Evolutionary conservation across 2,329 filamentous ascomycete species (phyloP).

Genomic region (Diplodia intermedia): DNA sequence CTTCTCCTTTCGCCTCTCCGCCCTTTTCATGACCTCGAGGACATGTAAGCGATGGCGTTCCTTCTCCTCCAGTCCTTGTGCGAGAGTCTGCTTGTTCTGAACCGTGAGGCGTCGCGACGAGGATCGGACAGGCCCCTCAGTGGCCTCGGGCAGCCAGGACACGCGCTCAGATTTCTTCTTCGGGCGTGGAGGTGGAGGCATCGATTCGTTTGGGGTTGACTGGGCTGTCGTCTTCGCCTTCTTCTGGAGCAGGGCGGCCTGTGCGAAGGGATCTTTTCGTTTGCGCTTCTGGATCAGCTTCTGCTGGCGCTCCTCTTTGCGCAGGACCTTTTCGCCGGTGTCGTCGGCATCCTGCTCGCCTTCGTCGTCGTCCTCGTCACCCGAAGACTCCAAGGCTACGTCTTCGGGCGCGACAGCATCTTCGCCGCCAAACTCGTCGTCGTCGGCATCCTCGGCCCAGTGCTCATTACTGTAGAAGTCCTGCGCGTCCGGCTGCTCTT

Average conservation of each 20-base stretch:
- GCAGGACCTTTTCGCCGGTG: slow-evolving; percentile 85
- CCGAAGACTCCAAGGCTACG: slow-evolving; percentile 81
- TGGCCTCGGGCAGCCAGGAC: slow-evolving; percentile 70
- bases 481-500: slow-evolving; percentile 48
- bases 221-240: slow-evolving; percentile 46
- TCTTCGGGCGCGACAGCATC: slow-evolving; percentile 66
- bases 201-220: slow-evolving; percentile 56
- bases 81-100: slow-evolving; percentile 62
- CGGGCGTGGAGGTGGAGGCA: slow-evolving; percentile 40
- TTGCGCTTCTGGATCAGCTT: slow-evolving; percentile 75
- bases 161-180: slow-evolving; percentile 76
- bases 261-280: slow-evolving; percentile 55
- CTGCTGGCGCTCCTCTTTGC: slow-evolving; percentile 75
- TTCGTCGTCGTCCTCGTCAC: slow-evolving; percentile 80
- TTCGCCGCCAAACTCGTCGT: slow-evolving; percentile 55
- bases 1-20: slow-evolving; percentile 70
- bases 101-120: slow-evolving; percentile 69
- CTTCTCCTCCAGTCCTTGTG: slow-evolving; percentile 76
- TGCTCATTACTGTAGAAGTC: slow-evolving; percentile 49
- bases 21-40: slow-evolving; percentile 67
- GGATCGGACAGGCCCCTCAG: slow-evolving; percentile 67
- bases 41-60: slow-evolving; percentile 75
- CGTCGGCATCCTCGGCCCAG: slow-evolving; percentile 71
- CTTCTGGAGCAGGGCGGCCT: slow-evolving; percentile 50
- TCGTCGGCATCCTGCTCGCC: slow-evolving; percentile 71